Conservation (phyloP, 2,329 filamentous ascomycete genomes). For the Microdochium trichocladiopsis region DNA sequence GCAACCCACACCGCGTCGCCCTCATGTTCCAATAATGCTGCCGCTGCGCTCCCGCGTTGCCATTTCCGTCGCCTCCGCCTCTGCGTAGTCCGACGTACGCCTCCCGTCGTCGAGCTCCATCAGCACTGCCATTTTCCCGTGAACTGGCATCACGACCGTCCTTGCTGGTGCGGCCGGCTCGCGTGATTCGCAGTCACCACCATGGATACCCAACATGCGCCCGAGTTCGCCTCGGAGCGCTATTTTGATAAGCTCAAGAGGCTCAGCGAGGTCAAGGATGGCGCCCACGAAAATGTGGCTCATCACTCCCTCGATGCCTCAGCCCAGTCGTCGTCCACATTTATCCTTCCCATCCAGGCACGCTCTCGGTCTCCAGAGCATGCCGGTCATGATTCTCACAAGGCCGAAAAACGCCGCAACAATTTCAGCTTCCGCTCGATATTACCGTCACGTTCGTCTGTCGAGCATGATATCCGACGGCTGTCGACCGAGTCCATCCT, state of each 20-base stretch:
- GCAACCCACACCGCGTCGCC: neutral
- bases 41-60: slow-evolving; percentile 13
- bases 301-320: slow-evolving; percentile 14
- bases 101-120: neutral
- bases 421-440: slow-evolving; percentile 23
- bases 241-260: slow-evolving; percentile 57
- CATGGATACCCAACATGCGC: slow-evolving; percentile 58
- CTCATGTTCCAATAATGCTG: slow-evolving; percentile 24
- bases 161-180: slow-evolving; percentile 5
- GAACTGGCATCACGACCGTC: slow-evolving; percentile 8
- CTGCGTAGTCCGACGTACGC: slow-evolving; percentile 4
- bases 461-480: slow-evolving; percentile 19
- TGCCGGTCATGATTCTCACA: slow-evolving; percentile 23
- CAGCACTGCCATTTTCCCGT: slow-evolving; percentile 7
- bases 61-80: slow-evolving; percentile 17
- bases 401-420: slow-evolving; percentile 17
- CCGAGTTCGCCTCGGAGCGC: slow-evolving; percentile 59
- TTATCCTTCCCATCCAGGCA: slow-evolving; percentile 39
- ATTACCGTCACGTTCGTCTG: slow-evolving; percentile 19
- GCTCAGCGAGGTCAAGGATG: slow-evolving; percentile 39
- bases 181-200: slow-evolving; percentile 11
- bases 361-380: slow-evolving; percentile 21
- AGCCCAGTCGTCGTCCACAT: slow-evolving; percentile 29
- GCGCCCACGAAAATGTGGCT: slow-evolving; percentile 25
- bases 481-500: slow-evolving; percentile 13